Percentiles rank a stretch among this genome's conserved stretches.
Evolutionary conservation across 495 filamentous ascomycete species (phyloP).

Genomic region (Penicillium samsonianum): DNA sequence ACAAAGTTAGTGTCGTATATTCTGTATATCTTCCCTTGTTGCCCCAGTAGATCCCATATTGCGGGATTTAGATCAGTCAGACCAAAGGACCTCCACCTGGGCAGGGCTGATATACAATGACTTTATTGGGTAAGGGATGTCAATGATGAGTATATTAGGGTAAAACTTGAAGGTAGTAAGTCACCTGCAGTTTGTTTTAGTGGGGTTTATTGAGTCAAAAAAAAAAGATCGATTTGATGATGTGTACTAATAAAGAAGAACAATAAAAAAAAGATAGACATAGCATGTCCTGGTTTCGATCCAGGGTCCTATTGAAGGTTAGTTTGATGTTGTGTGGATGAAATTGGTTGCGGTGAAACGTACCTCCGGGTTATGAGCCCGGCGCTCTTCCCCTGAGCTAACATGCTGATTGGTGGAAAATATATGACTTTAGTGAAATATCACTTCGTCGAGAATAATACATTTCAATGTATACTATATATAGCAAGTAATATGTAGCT

Average conservation of each 20-base stretch:
- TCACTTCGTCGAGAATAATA: no score
- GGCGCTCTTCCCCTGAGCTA: background rate
- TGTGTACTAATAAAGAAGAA: background rate
- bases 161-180: background rate
- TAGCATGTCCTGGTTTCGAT: conserved; percentile 1
- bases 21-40: background rate
- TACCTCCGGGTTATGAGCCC: background rate
- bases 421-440: background rate
- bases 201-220: background rate
- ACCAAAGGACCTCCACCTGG: no score
- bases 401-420: background rate
- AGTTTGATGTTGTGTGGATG: no score
- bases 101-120: background rate
- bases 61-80: background rate
- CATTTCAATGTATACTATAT: no score
- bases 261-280: background rate
- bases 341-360: no score
- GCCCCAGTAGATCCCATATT: no score
- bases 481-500: no score
- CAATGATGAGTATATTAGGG: background rate
- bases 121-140: background rate
- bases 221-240: background rate
- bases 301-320: background rate
- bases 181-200: background rate
- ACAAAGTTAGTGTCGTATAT: background rate